Evolutionary conservation across 2,329 filamentous ascomycete species (phyloP), one percentile per base, ranked within the genome.

Genomic region (Aspergillus novoparasiticus): DNA sequence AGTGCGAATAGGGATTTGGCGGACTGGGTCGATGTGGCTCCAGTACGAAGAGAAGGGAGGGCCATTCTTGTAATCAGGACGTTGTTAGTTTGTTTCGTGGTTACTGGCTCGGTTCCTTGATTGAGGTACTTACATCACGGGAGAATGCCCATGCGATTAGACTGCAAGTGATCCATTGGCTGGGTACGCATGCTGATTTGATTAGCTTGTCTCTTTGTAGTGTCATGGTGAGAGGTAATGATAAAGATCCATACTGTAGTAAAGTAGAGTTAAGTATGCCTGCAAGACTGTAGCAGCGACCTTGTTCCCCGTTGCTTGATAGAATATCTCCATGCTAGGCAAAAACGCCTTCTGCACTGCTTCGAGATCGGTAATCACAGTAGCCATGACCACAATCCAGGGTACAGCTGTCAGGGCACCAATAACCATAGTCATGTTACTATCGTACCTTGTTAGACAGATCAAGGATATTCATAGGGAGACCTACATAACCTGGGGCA

Each of bases 61-160:
- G 3, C 71, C 72, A 14, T 66, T 71, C 67, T 66, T 12, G 4
- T 3, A 4, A 6, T 41, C 6, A n/a, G 39, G 6, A n/a, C 0
- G 1, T 6, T 9, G 39, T 41, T 41, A 41, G 39, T 6, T 41
- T 41, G 16, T 10, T 36, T 36, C 6, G 2, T 9, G 0, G 36
- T 9, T 41, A 2, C 23, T 23, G 23, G 16, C 16, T 41, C 39
- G 34, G 5, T 9, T n/a, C 6, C 1, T 3, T 41, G 4, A 1
- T 9, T 9, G 16, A n/a, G 16, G 16, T 41, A 11, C 48, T 34
- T 60, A 73, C 72, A 59, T 77, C 75, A 30, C 75, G 65, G 8
- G 75, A 67, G 60, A 76, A 77, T 1, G 75, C 75, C 75, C 75
- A 77, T 2, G 73, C 66, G 16, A 76, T 63, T 6, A 74, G 71